A percentile compares a stretch with the other conserved stretches of the same genome.
phyloP scores from a whole-genome alignment of 2,329 filamentous ascomycete species.

The Stachybotrys chlorohalonatus region DNA sequence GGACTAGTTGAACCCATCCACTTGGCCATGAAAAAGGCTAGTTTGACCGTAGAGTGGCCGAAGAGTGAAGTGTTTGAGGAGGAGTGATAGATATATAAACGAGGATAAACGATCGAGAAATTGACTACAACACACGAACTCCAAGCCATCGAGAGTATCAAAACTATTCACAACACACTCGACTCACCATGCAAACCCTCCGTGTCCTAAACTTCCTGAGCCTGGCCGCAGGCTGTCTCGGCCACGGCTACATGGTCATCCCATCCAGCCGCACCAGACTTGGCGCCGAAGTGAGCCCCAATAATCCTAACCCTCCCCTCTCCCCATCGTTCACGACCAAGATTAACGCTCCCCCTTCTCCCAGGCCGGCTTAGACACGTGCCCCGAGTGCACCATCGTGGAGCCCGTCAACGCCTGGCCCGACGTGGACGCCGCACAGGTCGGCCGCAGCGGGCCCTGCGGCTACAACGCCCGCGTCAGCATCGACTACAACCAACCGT shows the following conservation, averaged over 20 bases:
- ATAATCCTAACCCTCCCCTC: too few relatives aligned
- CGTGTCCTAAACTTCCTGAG: neutral
- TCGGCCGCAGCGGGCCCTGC: slow-evolving; percentile 40
- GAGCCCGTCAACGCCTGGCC: slow-evolving; percentile 44
- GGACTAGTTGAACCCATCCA: too few relatives aligned
- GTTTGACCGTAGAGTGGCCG: neutral
- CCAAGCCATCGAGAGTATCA: neutral
- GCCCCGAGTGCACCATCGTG: slow-evolving; percentile 45
- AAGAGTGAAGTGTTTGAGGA: neutral
- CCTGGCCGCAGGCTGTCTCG: neutral
- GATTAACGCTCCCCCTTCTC: neutral
- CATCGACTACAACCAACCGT: slow-evolving; percentile 43
- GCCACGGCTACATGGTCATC: neutral
- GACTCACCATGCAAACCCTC: neutral
- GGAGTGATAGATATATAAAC: neutral
- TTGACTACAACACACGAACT: neutral
- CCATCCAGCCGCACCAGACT: neutral
- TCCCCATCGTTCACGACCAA: neutral
- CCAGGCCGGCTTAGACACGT: slow-evolving; percentile 38
- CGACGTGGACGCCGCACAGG: slow-evolving; percentile 31
- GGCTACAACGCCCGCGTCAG: slow-evolving; percentile 44
- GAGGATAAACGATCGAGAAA: too few relatives aligned
- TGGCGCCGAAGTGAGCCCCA: neutral
- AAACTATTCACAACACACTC: neutral
- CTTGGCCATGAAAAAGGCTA: neutral